Base-by-base conservation (phyloP, 805 yeast species). In the Jamesozyma rosinii region DNA sequence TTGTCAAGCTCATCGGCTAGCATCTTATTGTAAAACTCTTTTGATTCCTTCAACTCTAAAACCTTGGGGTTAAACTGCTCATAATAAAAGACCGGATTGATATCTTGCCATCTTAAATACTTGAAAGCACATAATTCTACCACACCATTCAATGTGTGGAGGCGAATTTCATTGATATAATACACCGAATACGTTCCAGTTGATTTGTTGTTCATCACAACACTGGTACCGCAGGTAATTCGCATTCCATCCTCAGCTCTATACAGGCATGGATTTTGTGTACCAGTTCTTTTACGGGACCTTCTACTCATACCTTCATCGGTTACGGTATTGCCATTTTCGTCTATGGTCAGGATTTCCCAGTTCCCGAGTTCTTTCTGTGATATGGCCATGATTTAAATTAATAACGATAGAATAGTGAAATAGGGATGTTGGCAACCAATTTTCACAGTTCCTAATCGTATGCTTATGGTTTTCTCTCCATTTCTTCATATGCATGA, bases 181-280 rank as follows among this genome's bases (percentile, higher is more conserved):
- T 69, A 77, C 8, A 74, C 57, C 5, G 53, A 42, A 30, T 64
- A 68, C 1, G 67, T 59, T 2, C 57, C 48, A 2, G 53, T 54
- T 3, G 56, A 59, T 1, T 49, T 55, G 3, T 61, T 62, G 30
- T 61, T 57, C 5, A 72, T 62, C 14, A 75, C 51, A 0, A 79
- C 49, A 19, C 71, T 61, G 49, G 75, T 79, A 3, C 86, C 86
- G 9, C 65, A 65, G 19, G 61, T 61, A 4, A 80, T 45, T 40
- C 64, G 70, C 14, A 74, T 49, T 10, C 34, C 18, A 1, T 67
- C 72, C 55, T 77, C 34, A 27, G 15, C n/a, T 57, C 67, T 44
- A 79, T 60, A 37, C 54, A 59, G 21, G 47, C n/a, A 8, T 9
- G 24, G 24, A 2, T 39, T 41, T 14, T 41, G 44, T 9, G 19